Evolutionary conservation across 257 asterid species (phyloP), one percentile per base, ranked within the genome.

Genomic region (Lycium barbarum): DNA sequence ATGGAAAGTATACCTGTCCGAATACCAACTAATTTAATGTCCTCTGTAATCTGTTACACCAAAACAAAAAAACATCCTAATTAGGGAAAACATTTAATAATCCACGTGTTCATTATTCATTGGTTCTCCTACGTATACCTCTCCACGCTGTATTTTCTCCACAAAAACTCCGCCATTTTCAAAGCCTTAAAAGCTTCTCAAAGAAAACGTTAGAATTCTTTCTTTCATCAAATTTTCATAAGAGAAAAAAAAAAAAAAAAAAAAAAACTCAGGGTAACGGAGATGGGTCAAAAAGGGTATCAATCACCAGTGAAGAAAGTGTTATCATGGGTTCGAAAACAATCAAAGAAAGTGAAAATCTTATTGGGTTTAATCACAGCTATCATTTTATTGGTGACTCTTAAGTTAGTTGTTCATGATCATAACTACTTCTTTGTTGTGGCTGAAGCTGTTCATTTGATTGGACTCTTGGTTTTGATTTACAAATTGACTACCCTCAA

Each of bases 301-400:
- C 86, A 35, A 84, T 84, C 91, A 38, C 87, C 99, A 87, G 78
- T 87, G 91, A 91, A 85, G 87, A 87, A 83, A 93, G 86, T 95
- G 38, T 93, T 94, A 59, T 80, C 87, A 53, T 94, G 97, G 97
- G 94, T 93, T n/a, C 91, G 99, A 58, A 90, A 86, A 85, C 96
- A 93, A 90, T 94, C 98, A 9, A 89, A 88, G 4, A 95, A 92
- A 88, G 97, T 94, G 82, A 91, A 95, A 90, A 62, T 87, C 4
- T 87, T 89, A 49, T 15, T 95, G 90, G 98, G 91, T 51, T 89
- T 87, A 45, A 82, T 82, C 36, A 8, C 79, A 55, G 84, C 80
- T 82, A 67, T 91, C 45, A 38, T 79, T 81, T 86, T 92, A 20
- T 86, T 95, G 87, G 92, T 92, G 90, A 94, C 94, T 85, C 94